phyloP scores from a whole-genome alignment of 192 early-diverging fungal species.

The Jimgerdemannia flammicorona region DNA sequence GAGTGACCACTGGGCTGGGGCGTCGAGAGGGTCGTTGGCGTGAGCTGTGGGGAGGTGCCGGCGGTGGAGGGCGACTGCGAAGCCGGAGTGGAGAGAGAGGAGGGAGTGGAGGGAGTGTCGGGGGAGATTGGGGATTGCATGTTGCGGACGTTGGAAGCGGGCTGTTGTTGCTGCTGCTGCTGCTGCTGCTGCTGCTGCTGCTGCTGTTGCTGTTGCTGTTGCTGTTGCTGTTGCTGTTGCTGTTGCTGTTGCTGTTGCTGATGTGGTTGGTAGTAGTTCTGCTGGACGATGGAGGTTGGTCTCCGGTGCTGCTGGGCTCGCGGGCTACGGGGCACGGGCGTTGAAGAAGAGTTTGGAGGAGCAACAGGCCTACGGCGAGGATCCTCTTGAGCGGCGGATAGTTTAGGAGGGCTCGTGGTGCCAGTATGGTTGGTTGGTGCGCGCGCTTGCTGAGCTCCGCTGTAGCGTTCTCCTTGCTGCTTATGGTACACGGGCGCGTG shows the following conservation, averaged over 20 bases:
- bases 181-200: constrained; percentile 7
- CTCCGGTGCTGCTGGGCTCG: background rate
- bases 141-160: background rate
- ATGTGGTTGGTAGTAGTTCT: background rate
- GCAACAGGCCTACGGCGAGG: background rate
- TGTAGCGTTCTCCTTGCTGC: background rate
- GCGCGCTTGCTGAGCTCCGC: background rate
- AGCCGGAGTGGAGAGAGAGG: background rate
- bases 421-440: background rate
- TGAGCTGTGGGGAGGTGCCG: constrained; percentile 5
- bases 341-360: background rate
- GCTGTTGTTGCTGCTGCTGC: background rate
- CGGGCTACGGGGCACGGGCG: background rate
- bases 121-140: background rate
- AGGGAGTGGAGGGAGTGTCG: background rate
- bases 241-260: constrained; percentile 6
- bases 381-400: background rate
- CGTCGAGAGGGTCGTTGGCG: background rate
- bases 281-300: background rate
- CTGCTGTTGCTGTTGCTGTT: background rate
- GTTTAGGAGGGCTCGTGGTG: background rate
- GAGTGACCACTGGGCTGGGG: constrained; percentile 1
- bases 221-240: constrained; percentile 1
- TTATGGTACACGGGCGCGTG: background rate
- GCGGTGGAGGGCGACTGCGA: background rate